Evolutionary conservation across 495 filamentous ascomycete genomes (phyloP).

Genomic region (Jackrogersella minutella): DNA sequence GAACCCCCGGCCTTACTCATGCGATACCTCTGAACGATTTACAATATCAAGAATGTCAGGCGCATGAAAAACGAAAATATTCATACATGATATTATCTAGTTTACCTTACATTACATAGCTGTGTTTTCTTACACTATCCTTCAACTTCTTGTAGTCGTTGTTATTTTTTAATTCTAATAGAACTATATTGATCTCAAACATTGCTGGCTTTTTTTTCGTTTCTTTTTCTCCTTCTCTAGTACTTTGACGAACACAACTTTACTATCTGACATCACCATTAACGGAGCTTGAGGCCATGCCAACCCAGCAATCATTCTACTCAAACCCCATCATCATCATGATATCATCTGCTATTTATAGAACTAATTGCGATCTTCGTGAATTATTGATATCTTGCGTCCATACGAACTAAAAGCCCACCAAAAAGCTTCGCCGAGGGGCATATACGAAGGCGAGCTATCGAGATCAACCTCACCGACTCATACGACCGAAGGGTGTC

Average conservation of each 20-base stretch:
- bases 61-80: conserved; percentile 15
- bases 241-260: no score
- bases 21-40: conserved; percentile 24
- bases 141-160: conserved; percentile 12
- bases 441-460: no score
- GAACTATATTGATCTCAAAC: neutral
- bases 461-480: neutral
- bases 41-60: conserved; percentile 31
- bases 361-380: neutral
- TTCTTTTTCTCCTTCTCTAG: no score
- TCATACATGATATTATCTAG: neutral
- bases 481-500: neutral
- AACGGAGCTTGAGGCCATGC: neutral
- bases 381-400: neutral
- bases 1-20: conserved; percentile 21
- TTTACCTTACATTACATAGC: conserved; percentile 5
- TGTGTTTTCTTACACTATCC: conserved; percentile 6
- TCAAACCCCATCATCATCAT: neutral
- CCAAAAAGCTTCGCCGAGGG: no score
- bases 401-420: no score
- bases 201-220: neutral
- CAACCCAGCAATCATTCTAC: neutral
- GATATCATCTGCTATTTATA: neutral
- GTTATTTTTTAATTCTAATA: conserved; percentile 27
- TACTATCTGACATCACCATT: no score